A percentile compares a stretch with the other conserved stretches of the same genome.
Conservation (phyloP, 495 filamentous ascomycete species). For the Talaromyces trachyspermus region DNA sequence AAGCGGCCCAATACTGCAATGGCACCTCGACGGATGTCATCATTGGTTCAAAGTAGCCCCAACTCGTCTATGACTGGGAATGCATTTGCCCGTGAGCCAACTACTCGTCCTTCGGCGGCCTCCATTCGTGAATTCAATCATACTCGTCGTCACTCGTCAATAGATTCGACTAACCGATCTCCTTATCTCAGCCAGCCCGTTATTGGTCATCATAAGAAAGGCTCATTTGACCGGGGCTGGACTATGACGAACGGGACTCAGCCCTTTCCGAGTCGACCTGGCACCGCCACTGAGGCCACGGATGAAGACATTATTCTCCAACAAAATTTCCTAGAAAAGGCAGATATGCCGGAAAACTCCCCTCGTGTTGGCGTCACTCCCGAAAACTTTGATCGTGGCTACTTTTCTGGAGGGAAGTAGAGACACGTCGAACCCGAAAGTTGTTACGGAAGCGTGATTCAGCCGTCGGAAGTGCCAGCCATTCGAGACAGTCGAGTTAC, state of each 20-base stretch:
- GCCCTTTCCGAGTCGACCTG: conserved; percentile 24
- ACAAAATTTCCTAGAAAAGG: conserved; percentile 15
- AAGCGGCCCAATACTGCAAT: conserved; percentile 10
- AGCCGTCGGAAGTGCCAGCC: conserved; percentile 34
- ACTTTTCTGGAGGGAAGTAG: conserved; percentile 88
- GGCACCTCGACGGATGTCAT: conserved; percentile 6
- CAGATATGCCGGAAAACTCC: conserved; percentile 9
- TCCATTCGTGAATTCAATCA: conserved; percentile 79
- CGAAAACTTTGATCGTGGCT: conserved; percentile 76
- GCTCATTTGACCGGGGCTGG: conserved; percentile 89
- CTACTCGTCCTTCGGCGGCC: conserved; percentile 64
- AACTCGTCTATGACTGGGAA: conserved; percentile 34
- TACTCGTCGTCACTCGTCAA: conserved; percentile 79
- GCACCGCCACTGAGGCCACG: conserved; percentile 26
- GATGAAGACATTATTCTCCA: conserved; percentile 13
- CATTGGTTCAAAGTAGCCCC: conserved; percentile 6
- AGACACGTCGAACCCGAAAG: conserved; percentile 62
- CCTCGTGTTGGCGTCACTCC: conserved; percentile 14
- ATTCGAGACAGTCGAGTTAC: conserved; percentile 62
- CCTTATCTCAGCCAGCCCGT: conserved; percentile 21
- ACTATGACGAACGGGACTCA: conserved; percentile 54
- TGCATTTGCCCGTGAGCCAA: conserved; percentile 45
- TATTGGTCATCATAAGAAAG: conserved; percentile 61
- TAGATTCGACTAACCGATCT: conserved; percentile 52
- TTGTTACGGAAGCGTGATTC: conserved; percentile 74